A percentile compares a stretch with the other conserved stretches of the same genome.
Evolutionary conservation across 2,329 filamentous ascomycete species (phyloP).

Genomic region (Hortaea sp.): DNA sequence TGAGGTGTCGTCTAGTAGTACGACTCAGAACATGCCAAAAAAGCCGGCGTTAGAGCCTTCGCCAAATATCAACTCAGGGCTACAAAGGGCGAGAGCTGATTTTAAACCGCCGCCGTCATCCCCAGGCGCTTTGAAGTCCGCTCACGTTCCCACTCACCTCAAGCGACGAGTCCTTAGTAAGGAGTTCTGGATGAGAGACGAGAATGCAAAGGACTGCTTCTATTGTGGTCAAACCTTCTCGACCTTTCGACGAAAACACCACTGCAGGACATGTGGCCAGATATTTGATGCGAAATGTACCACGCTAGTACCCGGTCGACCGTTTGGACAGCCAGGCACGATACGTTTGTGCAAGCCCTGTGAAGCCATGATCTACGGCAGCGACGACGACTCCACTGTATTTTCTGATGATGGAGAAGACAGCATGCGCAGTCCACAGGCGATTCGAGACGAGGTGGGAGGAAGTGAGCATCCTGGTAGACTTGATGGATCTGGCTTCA

Average conservation of each 20-base stretch:
- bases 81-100: constrained; percentile 16
- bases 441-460: constrained; percentile 5
- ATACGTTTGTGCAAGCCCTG: constrained; percentile 89
- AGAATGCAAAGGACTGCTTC: constrained; percentile 96
- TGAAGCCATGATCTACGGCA: constrained; percentile 78
- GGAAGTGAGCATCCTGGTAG: constrained; percentile 8
- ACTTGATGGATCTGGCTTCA: constrained; percentile 15
- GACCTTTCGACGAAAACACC: constrained; percentile 90
- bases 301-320: constrained; percentile 73
- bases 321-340: constrained; percentile 76
- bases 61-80: constrained; percentile 18
- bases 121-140: constrained; percentile 7
- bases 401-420: constrained; percentile 61
- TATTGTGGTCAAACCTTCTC: constrained; percentile 83
- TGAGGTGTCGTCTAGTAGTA: constrained; percentile 19
- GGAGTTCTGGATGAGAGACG: constrained; percentile 94
- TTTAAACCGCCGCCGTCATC: constrained; percentile 10
- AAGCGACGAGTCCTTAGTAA: constrained; percentile 81
- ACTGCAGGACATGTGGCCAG: constrained; percentile 91
- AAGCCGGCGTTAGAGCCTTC: constrained; percentile 12
- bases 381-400: constrained; percentile 85
- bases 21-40: constrained; percentile 5
- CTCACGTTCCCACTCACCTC: constrained; percentile 49
- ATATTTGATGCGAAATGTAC: constrained; percentile 98
- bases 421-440: constrained; percentile 13